phyloP scores from a whole-genome alignment of 345 rosid species.

The Anastatica hierochuntica region DNA sequence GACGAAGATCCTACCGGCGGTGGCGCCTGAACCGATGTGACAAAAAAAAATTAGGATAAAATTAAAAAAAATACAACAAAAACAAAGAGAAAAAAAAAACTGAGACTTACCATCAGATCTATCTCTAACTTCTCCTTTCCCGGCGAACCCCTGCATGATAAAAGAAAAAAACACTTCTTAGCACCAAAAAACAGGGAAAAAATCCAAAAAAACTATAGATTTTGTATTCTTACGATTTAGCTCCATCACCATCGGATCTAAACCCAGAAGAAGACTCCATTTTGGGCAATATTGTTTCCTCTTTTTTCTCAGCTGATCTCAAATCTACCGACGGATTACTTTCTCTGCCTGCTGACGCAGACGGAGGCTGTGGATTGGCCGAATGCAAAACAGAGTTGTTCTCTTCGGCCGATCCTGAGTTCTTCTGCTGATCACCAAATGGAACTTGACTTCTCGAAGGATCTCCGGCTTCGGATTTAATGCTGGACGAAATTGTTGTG shows the following conservation, averaged over 20 bases:
- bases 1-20: slow-evolving; percentile 81
- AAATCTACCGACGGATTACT: slow-evolving; percentile 23
- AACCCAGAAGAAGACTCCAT: slow-evolving; percentile 43
- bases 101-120: slow-evolving; percentile 88
- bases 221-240: slow-evolving; percentile 47
- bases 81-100: not conserved
- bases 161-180: not conserved
- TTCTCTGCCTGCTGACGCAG: slow-evolving; percentile 11
- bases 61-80: not conserved
- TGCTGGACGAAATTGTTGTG: too few species aligned
- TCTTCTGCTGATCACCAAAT: slow-evolving; percentile 35
- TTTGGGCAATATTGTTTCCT: slow-evolving; percentile 43
- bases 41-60: not conserved
- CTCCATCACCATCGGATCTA: slow-evolving; percentile 46
- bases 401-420: slow-evolving; percentile 36
- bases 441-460: slow-evolving; percentile 36
- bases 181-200: not conserved
- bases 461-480: slow-evolving; percentile 49
- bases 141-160: slow-evolving; percentile 26
- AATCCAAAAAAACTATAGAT: not conserved
- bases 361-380: not conserved
- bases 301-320: slow-evolving; percentile 41
- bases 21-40: slow-evolving; percentile 46
- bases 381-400: slow-evolving; percentile 34
- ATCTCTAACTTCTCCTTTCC: slow-evolving; percentile 66